Conservation (phyloP, 192 early-diverging fungal genomes). For the Coemansia javaensis region DNA sequence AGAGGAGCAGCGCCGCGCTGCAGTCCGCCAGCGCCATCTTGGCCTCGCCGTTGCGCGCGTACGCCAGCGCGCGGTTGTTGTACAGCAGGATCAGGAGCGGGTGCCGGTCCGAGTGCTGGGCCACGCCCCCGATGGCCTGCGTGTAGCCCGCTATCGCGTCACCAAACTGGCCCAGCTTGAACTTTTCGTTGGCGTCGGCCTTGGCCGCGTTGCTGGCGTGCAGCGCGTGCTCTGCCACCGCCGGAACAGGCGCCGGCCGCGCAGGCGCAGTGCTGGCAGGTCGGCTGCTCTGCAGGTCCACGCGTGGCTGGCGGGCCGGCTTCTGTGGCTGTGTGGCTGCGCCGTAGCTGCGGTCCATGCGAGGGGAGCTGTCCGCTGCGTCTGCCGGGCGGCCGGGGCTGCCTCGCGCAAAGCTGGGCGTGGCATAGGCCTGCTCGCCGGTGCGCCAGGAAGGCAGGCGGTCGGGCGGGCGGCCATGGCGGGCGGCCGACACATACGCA, state of each 20-base stretch:
- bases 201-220: conserved; percentile 33
- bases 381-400: not conserved
- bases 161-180: conserved; percentile 87
- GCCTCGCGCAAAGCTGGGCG: not conserved
- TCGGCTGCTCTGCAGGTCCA: not conserved
- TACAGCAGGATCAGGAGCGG: conserved; percentile 58
- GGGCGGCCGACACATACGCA: conserved; percentile 31
- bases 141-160: conserved; percentile 73
- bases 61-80: conserved; percentile 82
- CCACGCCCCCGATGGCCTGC: conserved; percentile 58
- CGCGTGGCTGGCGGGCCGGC: not conserved
- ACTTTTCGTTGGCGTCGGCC: conserved; percentile 70
- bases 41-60: conserved; percentile 81
- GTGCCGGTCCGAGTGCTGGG: conserved; percentile 52
- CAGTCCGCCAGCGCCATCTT: conserved; percentile 68
- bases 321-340: not conserved
- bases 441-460: too few species aligned
- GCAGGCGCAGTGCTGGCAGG: not conserved
- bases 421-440: not conserved
- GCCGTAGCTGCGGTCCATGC: too few species aligned
- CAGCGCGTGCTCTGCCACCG: conserved; percentile 12
- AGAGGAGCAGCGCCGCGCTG: conserved; percentile 41
- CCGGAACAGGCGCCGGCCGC: conserved; percentile 15
- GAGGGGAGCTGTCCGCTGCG: conserved; percentile 1
- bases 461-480: conserved; percentile 9